These are phyloP conservation scores for Hirsutella minnesotensis DNA, from an alignment of 2,329 filamentous ascomycete species.

Conservation along the genomic window DNA sequence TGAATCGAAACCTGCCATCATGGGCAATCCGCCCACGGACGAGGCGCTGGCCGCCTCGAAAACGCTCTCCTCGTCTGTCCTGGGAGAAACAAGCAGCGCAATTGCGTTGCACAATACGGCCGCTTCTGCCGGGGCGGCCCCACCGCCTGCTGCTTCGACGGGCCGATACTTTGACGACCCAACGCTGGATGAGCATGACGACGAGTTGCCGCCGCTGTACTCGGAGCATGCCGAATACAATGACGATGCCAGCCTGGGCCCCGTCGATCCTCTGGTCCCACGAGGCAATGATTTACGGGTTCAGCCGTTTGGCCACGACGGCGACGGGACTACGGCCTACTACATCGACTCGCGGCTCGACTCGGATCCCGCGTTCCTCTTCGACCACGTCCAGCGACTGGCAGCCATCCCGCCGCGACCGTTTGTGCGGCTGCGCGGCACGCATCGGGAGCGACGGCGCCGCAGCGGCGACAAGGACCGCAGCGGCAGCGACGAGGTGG, in stretches of 20 bases:
- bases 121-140: not conserved
- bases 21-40: no score
- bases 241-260: constrained; percentile 2
- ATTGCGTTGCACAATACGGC: constrained; percentile 10
- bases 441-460: constrained; percentile 31
- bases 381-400: constrained; percentile 30
- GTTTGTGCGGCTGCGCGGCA: constrained; percentile 38
- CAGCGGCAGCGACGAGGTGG: constrained; percentile 36
- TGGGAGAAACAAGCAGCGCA: constrained; percentile 7
- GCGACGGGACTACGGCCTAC: constrained; percentile 19
- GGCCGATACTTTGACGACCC: constrained; percentile 25
- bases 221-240: constrained; percentile 19
- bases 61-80: not conserved
- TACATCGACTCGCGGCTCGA: constrained; percentile 35
- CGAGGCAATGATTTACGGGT: constrained; percentile 9
- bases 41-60: no score
- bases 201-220: constrained; percentile 35
- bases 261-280: constrained; percentile 14
- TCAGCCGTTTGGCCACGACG: constrained; percentile 18
- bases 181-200: constrained; percentile 10
- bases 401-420: constrained; percentile 39
- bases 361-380: constrained; percentile 28
- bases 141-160: constrained; percentile 3
- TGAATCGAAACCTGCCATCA: no score
- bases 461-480: constrained; percentile 20